These are phyloP conservation scores for Hymenoscyphus salicellus DNA, from an alignment of 2,329 filamentous ascomycete species.

Conservation along the genomic window DNA sequence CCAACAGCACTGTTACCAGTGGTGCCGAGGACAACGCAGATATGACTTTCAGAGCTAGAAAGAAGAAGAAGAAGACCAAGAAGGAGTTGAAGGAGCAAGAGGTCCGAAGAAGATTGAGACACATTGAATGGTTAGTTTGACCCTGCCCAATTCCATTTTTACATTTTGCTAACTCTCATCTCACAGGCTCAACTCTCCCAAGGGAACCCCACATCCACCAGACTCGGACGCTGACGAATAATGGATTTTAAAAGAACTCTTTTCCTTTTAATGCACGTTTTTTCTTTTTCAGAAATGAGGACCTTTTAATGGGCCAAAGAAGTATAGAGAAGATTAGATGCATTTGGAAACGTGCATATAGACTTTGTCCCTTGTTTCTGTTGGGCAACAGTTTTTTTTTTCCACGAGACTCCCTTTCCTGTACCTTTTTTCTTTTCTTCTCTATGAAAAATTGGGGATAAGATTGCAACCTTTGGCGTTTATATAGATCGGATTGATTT, in stretches of 20 bases:
- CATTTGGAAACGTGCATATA: conserved; percentile 3
- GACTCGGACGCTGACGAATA: conserved; percentile 36
- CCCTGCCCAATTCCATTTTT: conserved; percentile 54
- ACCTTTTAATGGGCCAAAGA: conserved; percentile 1
- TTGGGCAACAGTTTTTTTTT: too few species aligned
- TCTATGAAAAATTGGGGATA: too few species aligned
- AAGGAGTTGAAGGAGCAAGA: conserved; percentile 94
- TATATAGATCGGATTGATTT: too few species aligned
- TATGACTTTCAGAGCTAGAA: conserved; percentile 84
- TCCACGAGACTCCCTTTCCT: too few species aligned
- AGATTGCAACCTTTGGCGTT: too few species aligned
- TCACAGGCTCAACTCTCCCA: conserved; percentile 35
- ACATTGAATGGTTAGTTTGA: conserved; percentile 63
- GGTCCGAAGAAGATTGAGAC: conserved; percentile 77
- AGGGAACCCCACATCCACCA: conserved; percentile 35
- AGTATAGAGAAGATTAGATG: neutral
- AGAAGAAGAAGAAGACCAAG: conserved; percentile 99
- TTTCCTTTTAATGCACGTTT: neutral
- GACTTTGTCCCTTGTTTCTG: neutral
- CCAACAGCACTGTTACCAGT: conserved; percentile 67
- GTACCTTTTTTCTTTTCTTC: too few species aligned
- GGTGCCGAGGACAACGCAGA: conserved; percentile 78
- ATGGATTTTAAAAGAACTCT: neutral
- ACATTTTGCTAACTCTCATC: conserved; percentile 8
- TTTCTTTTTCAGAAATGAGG: neutral